Evolutionary conservation across 1,284 basidiomycete genomes (phyloP).

Genomic region (Cerioporus squamosus): DNA sequence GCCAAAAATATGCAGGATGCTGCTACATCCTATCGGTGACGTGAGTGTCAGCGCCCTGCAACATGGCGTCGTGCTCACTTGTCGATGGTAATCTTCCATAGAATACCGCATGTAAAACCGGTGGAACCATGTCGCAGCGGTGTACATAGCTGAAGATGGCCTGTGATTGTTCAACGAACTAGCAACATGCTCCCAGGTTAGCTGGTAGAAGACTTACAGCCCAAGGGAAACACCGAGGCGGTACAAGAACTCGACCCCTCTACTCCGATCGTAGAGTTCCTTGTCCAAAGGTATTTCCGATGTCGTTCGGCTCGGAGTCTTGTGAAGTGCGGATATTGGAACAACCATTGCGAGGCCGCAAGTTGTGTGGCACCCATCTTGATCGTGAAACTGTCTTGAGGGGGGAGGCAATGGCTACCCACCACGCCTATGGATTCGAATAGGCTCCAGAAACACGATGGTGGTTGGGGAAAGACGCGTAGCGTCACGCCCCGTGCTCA

Average conservation of each 20-base stretch:
- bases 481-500: slow-evolving; percentile 4
- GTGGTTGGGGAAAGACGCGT: slow-evolving; percentile 13
- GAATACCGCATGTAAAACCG: slow-evolving; percentile 94
- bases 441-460: neutral
- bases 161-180: slow-evolving; percentile 42
- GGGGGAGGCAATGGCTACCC: no score
- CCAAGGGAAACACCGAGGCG: slow-evolving; percentile 74
- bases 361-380: slow-evolving; percentile 21
- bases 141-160: slow-evolving; percentile 78
- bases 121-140: slow-evolving; percentile 90
- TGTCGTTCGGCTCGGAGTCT: slow-evolving; percentile 54
- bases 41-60: slow-evolving; percentile 1
- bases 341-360: slow-evolving; percentile 66
- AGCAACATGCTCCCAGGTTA: neutral
- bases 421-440: no score
- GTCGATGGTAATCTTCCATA: slow-evolving; percentile 83
- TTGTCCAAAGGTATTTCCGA: slow-evolving; percentile 61
- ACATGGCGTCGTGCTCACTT: slow-evolving; percentile 47
- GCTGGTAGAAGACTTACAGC: slow-evolving; percentile 53
- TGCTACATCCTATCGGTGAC: slow-evolving; percentile 72
- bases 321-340: slow-evolving; percentile 59
- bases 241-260: slow-evolving; percentile 82
- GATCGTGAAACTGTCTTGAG: neutral
- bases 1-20: slow-evolving; percentile 91
- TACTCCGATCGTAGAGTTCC: slow-evolving; percentile 75